A percentile compares a stretch with the other conserved stretches of the same genome.
Evolutionary conservation across 2,329 filamentous ascomycete genomes (phyloP).

Genomic region (Aspergillus uvarum): DNA sequence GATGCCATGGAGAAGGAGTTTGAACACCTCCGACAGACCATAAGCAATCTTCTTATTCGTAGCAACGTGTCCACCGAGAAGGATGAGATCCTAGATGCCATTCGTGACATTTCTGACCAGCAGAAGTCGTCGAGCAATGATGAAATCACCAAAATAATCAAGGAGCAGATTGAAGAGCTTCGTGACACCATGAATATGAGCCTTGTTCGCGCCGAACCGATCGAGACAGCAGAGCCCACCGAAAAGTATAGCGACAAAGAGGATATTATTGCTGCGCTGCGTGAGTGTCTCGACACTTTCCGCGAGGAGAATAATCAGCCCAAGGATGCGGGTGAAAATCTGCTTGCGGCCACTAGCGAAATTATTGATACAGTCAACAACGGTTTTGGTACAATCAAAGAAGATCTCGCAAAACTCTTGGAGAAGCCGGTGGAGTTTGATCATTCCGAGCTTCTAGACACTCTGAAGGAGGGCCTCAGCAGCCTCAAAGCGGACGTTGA

Average conservation of each 20-base stretch:
- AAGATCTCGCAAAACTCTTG: constrained; percentile 70
- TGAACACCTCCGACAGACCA: constrained; percentile 73
- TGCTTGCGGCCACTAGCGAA: constrained; percentile 56
- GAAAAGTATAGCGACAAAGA: constrained; percentile 45
- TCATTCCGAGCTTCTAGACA: constrained; percentile 86
- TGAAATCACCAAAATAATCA: constrained; percentile 48
- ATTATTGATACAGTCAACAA: constrained; percentile 63
- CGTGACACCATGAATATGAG: constrained; percentile 48
- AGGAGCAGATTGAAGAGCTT: constrained; percentile 61
- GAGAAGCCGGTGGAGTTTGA: constrained; percentile 81
- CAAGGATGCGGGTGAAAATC: constrained; percentile 56
- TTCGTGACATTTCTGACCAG: constrained; percentile 50
- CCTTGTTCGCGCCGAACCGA: constrained; percentile 39
- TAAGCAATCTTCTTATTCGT: constrained; percentile 68
- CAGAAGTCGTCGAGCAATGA: constrained; percentile 30
- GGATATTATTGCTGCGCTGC: constrained; percentile 60
- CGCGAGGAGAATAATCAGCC: constrained; percentile 55
- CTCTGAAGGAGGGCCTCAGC: constrained; percentile 77
- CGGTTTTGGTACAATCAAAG: constrained; percentile 71
- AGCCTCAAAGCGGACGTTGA: constrained; percentile 76
- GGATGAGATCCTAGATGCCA: constrained; percentile 61
- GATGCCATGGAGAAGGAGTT: constrained; percentile 79
- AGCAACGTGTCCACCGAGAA: constrained; percentile 57
- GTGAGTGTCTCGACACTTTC: constrained; percentile 45
- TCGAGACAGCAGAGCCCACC: constrained; percentile 7